Base-by-base conservation (phyloP, 2,329 filamentous ascomycete genomes). In the Colletotrichum kahawae region DNA sequence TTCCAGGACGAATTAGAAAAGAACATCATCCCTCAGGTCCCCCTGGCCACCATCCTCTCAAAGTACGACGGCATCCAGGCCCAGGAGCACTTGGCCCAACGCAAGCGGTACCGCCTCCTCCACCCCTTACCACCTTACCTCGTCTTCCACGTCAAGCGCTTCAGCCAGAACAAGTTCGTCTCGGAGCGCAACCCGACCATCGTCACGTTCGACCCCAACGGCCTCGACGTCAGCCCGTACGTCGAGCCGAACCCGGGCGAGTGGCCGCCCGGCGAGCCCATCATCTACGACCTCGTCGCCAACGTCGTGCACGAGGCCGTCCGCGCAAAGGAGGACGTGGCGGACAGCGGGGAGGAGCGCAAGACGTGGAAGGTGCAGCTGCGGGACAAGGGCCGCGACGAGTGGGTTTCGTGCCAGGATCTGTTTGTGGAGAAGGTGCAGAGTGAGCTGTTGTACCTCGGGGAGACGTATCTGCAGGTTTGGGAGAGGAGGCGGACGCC, bases 341-440 rank as follows among this genome's bases (percentile, higher is more conserved):
- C 97, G 68, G 96, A 96, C 62, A 96, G 95, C 79, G 95, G 93
- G 59, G 96, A 98, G 85, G 94, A 95, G 85, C 88, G 87, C 75
- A 97, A 98, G 83, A 95, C 95, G 14, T 99, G 97, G 96, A 95
- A 97, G 83, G 95, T 95, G 27, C 97, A 99, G 86, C 86, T 99
- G 66, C 90, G 92, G 79, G 95, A 98, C 82, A 93, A 95, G 81
- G 93, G 92, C 29, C 90, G 93, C 27, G 93, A 94, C 38, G 94
- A 97, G 82, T 99, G 97, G 97, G 91, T 97, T 68, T 94, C 97
- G 74, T 93, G 96, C 71, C 97, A 99, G 87, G 97, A 99, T 86
- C 83, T 99, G 78, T 98, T 94, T 82, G 96, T 99, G 8, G 95
- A 98, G 82, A 93, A 93, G 84, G 94, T 97, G 24, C 94, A 96